Evolutionary conservation across 345 rosid genomes (phyloP), one percentile per base, ranked within the genome.

Genomic region (Clausena lansium): DNA sequence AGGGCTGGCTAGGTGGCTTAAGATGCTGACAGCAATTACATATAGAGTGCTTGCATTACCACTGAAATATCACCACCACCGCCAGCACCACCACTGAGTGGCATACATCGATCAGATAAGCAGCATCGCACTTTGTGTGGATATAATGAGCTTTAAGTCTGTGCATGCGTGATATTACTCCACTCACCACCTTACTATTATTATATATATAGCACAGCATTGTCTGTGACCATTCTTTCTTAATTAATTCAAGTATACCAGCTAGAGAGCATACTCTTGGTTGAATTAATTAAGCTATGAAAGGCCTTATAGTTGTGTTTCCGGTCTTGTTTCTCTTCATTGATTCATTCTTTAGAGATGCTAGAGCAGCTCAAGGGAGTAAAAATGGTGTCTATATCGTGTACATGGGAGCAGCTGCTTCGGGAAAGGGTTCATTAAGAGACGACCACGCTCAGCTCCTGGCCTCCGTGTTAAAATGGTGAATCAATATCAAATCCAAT

Each of bases 391-490:
- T 93, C 83, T 90, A 90, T 77, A 89, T 90, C 9, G 94, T 91
- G 25, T 93, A 92, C 82, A 85, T 85, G 95, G 97, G 95, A 67
- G 83, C 90, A 57, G 87, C 91, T 2, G 70, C 84, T 75, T 76
- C 92, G 4, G 25, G 76, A 59, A 84, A 81, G 71, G 90, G 78
- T 73, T 77, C 85, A 52, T 60, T 79, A 13, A 65, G 63, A 22
- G 61, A 62, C 8, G 59, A 87, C 36, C 85, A 87, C 57, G 79
- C 88, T 70, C 89, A 83, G 68, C 84, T 91, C 76, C 85, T 91
- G 22, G 82, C 38, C 79, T 89, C 92, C 57, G 67, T 90, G 68
- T 68, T 84, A 25, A 85, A 81, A 71, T 59, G 85, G 95, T 87
- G 33, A 57, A 30, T 64, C 13, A 45, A 45, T 45, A 13, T 45